Evolutionary conservation across 1,284 basidiomycete species (phyloP), one percentile per base, ranked within the genome.

Genomic region (Microstroma glucosiphilum): DNA sequence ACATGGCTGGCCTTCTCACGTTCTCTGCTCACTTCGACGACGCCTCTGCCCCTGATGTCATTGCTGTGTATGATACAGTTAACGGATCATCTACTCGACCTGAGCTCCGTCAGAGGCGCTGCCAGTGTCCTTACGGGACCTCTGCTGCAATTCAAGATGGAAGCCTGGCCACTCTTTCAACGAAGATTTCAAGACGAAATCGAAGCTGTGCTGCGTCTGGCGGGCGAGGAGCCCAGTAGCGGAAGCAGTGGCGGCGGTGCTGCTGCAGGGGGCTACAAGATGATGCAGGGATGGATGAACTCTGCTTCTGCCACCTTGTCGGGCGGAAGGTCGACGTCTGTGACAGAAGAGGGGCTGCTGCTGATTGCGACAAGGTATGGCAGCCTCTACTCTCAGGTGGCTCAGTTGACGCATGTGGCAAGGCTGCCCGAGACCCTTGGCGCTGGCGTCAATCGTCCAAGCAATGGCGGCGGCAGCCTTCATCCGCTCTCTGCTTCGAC

Each of bases 71-170:
- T 72, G 65, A 37, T 73, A 0, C 57, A 56, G 21, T 54, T 77
- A 2, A 70, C 68, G 56, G 69, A 72, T 25, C 26, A 48, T 1
- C 42, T 77, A 11, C 37, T 75, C n/a, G 54, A 26, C 1, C 25
- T 68, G 2, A 30, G 67, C 0, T n/a, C 11, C 0, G 26, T 57
- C 1, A 60, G 76, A 12, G 71, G 70, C 25, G 26, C 54, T 6
- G 46, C 60, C 25, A 54, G 63, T n/a, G 57, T 70, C 21, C 51
- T 78, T 11, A 66, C 74, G 57, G n/a, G 56, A 0, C 67, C 64
- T 4, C 54, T 73, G 49, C 70, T 77, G 65, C 62, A 66, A 17
- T 71, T 73, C 60, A 68, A 76, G 49, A 66, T 78, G 30, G 41
- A 65, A 1, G 61, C 69, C 1, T 78, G 70, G 61, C 73, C 76